Evolutionary conservation across 441 rosid genomes (phyloP), one percentile per base, ranked within the genome.

Genomic region (Raphanus hybrid): DNA sequence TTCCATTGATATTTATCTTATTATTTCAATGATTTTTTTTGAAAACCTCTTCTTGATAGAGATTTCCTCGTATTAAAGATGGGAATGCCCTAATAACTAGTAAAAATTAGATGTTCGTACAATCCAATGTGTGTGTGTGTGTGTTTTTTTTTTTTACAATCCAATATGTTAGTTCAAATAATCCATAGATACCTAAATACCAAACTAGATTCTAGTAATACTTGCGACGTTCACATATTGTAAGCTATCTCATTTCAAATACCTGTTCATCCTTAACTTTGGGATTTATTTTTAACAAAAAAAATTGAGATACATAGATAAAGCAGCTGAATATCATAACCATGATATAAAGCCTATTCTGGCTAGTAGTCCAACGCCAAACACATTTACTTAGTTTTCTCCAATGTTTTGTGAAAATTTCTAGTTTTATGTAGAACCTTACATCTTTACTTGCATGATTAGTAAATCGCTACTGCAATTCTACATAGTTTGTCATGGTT

Each of bases 361-460:
- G 8, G 8, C 8, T 50, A n/a, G 55, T 4, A 14, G 20, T 15
- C 20, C 9, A 52, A 55, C 26, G 26, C 8, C 59, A 54, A 54
- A 16, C 26, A 54, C 27, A 26, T 55, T 18, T 55, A 55, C 27
- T 16, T 55, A 16, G 58, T 6, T 61, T 3, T 61, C 5, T 27
- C 18, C 61, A 48, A 6, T 52, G 57, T 52, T 52, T 15, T 52
- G 23, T 52, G 58, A 52, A 52, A 15, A 15, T 15, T 14, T 52
- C 8, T 6, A 52, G 15, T 14, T 52, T 50, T 50, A 50, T 52
- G 23, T 52, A 15, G 8, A 52, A 52, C 8, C 12, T 16, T 72
- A 62, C 35, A 63, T 16, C 52, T 73, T 45, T 34, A 52, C n/a
- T 18, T 63, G 35, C 5, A 63, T 63, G 26, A 55, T 55, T 55